Percentiles rank a stretch among this genome's conserved stretches.
Conservation (phyloP, 805 yeast species). For the Ogataea populi-albae region DNA sequence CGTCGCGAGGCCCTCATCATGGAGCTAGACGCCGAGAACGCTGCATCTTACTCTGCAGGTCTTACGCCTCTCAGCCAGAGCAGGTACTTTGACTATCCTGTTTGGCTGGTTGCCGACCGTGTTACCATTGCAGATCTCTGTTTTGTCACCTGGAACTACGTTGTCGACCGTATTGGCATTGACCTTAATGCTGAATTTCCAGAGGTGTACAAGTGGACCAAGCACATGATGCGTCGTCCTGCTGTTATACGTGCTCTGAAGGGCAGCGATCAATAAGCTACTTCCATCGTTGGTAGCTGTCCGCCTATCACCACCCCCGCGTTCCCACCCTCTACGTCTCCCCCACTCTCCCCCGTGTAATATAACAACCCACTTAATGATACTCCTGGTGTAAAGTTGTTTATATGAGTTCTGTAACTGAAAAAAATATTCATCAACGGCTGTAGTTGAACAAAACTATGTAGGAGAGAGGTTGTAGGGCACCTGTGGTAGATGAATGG, state of each 20-base stretch:
- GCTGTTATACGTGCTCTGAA: constrained; percentile 84
- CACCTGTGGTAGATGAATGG: no score
- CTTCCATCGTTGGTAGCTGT: no score
- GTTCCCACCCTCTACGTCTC: no score
- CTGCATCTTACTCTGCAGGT: constrained; percentile 83
- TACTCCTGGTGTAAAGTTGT: no score
- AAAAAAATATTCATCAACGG: no score
- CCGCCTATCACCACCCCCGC: no score
- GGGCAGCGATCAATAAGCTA: constrained; percentile 30
- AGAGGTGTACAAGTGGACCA: constrained; percentile 95
- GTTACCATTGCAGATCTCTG: constrained; percentile 85
- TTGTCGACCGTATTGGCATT: constrained; percentile 88
- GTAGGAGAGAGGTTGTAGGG: no score
- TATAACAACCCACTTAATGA: no score
- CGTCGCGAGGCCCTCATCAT: constrained; percentile 83
- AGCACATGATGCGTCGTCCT: constrained; percentile 92
- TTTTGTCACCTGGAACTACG: constrained; percentile 96
- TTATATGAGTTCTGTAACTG: no score
- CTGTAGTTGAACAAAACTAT: no score
- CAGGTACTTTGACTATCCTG: constrained; percentile 86
- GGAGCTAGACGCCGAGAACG: constrained; percentile 86
- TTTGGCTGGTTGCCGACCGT: constrained; percentile 89
- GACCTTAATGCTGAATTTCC: constrained; percentile 85
- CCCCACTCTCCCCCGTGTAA: no score
- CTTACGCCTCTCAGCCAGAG: constrained; percentile 83